Conservation (phyloP, 2,329 filamentous ascomycete genomes). For the Sarocladium kiliense region DNA sequence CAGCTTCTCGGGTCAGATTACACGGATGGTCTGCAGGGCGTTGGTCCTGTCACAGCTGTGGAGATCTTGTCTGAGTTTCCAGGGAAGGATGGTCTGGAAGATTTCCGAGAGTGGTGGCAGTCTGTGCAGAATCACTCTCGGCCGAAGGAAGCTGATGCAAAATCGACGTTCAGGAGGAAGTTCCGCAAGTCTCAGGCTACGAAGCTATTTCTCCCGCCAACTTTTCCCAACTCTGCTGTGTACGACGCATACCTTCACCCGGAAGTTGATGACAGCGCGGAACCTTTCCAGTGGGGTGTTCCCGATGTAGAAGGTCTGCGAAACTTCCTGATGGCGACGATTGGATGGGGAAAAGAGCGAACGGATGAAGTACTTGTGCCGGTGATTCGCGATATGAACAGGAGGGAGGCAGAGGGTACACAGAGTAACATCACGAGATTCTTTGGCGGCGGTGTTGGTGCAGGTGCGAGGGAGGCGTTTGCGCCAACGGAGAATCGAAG, state of each 20-base stretch:
- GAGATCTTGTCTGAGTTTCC: constrained; percentile 92
- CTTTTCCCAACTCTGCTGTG: constrained; percentile 75
- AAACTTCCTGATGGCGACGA: constrained; percentile 80
- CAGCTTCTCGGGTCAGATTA: constrained; percentile 93
- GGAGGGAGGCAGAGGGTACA: constrained; percentile 79
- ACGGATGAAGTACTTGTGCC: constrained; percentile 95
- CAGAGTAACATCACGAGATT: constrained; percentile 95
- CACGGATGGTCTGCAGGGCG: constrained; percentile 82
- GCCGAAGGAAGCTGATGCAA: constrained; percentile 55
- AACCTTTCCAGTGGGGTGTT: constrained; percentile 90
- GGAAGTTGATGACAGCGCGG: constrained; percentile 73
- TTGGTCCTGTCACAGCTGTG: constrained; percentile 90
- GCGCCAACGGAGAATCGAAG: constrained; percentile 55
- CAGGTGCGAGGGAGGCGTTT: constrained; percentile 62
- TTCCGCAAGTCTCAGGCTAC: constrained; percentile 74
- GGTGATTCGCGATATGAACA: constrained; percentile 93
- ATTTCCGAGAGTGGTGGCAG: constrained; percentile 85
- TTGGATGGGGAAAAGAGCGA: constrained; percentile 86
- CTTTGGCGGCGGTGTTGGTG: constrained; percentile 71
- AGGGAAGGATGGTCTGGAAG: constrained; percentile 52
- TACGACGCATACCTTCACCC: constrained; percentile 79
- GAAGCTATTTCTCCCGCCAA: constrained; percentile 78
- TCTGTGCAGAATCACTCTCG: constrained; percentile 66
- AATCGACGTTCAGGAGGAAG: constrained; percentile 70
- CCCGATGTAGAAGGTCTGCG: constrained; percentile 85